Evolutionary conservation across 805 yeast genomes (phyloP).

Genomic region (Yarrowia sp.): DNA sequence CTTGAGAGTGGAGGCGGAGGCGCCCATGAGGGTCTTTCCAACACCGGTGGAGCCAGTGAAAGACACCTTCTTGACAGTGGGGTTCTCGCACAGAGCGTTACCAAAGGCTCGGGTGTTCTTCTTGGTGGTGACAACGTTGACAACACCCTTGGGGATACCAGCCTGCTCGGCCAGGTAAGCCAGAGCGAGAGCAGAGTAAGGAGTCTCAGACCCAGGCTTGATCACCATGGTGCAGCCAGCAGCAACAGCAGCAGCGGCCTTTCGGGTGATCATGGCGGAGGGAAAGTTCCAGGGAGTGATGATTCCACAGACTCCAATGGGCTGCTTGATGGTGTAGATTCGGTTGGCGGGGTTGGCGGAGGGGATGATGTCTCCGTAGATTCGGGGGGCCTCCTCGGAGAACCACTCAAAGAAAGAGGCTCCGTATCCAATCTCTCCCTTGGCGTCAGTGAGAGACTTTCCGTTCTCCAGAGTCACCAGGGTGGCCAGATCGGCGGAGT

Average conservation of each 20-base stretch:
- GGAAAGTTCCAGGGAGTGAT: conserved; percentile 87
- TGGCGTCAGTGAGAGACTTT: conserved; percentile 66
- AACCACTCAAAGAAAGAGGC: conserved; percentile 88
- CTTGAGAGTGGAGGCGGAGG: conserved; percentile 58
- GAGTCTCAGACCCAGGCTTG: conserved; percentile 77
- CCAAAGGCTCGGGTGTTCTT: conserved; percentile 46
- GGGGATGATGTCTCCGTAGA: conserved; percentile 63
- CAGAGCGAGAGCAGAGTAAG: conserved; percentile 66
- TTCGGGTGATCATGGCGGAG: conserved; percentile 70
- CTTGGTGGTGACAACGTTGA: conserved; percentile 55
- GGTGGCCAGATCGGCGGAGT: conserved; percentile 62
- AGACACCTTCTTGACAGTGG: conserved; percentile 59
- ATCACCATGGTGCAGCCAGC: conserved; percentile 76
- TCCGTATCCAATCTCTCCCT: conserved; percentile 63
- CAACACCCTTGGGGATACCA: conserved; percentile 66
- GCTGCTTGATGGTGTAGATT: conserved; percentile 61
- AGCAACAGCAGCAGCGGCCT: conserved; percentile 72
- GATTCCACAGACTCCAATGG: conserved; percentile 78
- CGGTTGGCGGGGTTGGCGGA: conserved; percentile 48
- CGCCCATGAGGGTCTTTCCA: conserved; percentile 63
- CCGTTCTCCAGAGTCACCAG: conserved; percentile 71
- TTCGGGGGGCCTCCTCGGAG: conserved; percentile 68
- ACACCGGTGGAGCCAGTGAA: conserved; percentile 78
- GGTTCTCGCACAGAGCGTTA: conserved; percentile 52
- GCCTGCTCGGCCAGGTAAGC: conserved; percentile 60